Evolutionary conservation across 2,329 filamentous ascomycete genomes (phyloP).

Genomic region (Epichloe hybrida): DNA sequence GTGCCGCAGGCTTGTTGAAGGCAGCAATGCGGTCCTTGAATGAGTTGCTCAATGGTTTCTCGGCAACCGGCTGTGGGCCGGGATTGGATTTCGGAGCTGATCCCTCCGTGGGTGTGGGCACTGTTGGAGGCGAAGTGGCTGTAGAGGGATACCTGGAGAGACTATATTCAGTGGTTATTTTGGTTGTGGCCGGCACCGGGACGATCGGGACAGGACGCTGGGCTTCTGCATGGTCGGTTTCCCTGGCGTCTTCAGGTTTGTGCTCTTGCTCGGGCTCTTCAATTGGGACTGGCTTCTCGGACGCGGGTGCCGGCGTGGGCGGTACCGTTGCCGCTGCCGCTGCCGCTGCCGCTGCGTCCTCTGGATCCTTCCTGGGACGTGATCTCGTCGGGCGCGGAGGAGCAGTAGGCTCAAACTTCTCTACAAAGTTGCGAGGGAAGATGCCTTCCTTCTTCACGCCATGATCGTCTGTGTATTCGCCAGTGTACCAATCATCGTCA

Average conservation of each 20-base stretch:
- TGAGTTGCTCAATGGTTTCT: slow-evolving; percentile 63
- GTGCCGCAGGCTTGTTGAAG: slow-evolving; percentile 81
- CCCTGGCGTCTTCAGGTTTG: slow-evolving; percentile 22
- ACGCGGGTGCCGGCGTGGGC: slow-evolving; percentile 15
- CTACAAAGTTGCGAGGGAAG: slow-evolving; percentile 94
- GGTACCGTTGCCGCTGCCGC: slow-evolving; percentile 22
- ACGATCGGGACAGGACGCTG: slow-evolving; percentile 21
- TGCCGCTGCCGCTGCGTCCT: slow-evolving; percentile 21
- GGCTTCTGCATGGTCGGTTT: slow-evolving; percentile 19
- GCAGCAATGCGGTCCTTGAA: slow-evolving; percentile 95
- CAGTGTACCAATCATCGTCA: slow-evolving; percentile 86
- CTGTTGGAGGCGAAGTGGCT: slow-evolving; percentile 8
- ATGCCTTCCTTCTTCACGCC: slow-evolving; percentile 72
- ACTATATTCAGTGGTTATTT: slow-evolving; percentile 18
- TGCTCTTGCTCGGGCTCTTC: slow-evolving; percentile 12
- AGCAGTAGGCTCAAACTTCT: slow-evolving; percentile 83
- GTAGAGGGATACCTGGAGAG: slow-evolving; percentile 5
- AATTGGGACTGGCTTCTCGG: slow-evolving; percentile 13
- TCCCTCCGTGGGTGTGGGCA: slow-evolving; percentile 26
- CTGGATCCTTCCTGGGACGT: slow-evolving; percentile 48
- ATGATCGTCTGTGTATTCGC: slow-evolving; percentile 67
- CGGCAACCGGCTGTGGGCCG: slow-evolving; percentile 50
- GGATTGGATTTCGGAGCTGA: slow-evolving; percentile 24
- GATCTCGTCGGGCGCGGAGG: slow-evolving; percentile 72
- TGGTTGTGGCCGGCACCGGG: slow-evolving; percentile 13